These are phyloP conservation scores for Populus pruinosa DNA, from an alignment of 345 rosid genomes.

Conservation along the genomic window DNA sequence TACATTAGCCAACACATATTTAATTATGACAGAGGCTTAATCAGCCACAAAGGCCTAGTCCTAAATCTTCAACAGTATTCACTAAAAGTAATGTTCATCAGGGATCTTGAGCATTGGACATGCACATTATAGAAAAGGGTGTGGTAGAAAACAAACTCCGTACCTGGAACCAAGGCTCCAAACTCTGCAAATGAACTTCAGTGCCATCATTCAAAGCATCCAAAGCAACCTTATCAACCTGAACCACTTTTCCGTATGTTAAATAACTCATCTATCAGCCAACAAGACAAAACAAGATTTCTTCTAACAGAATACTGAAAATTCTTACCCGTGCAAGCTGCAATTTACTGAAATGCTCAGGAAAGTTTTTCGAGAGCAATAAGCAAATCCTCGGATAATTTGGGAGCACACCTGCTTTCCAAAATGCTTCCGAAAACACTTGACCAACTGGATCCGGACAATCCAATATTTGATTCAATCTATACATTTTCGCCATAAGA, in stretches of 20 bases:
- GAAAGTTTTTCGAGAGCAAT: slow-evolving; percentile 88
- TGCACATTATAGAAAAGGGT: background rate
- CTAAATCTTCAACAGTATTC: background rate
- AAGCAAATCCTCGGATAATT: slow-evolving; percentile 80
- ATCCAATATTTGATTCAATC: slow-evolving; percentile 89
- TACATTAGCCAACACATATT: background rate
- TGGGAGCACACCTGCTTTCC: slow-evolving; percentile 94
- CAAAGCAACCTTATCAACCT: slow-evolving; percentile 88
- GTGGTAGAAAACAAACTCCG: background rate
- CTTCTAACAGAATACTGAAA: background rate
- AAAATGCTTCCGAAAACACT: slow-evolving; percentile 74
- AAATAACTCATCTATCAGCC: slow-evolving; percentile 3
- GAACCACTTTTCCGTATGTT: slow-evolving; percentile 18
- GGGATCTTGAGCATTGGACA: background rate
- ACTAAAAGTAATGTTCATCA: background rate
- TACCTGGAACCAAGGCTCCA: slow-evolving; percentile 99
- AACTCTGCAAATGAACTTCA: slow-evolving; percentile 84
- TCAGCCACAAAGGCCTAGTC: background rate
- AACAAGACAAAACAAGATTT: slow-evolving; percentile 8
- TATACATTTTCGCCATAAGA: slow-evolving; percentile 94
- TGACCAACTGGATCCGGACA: slow-evolving; percentile 78
- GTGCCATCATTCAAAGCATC: slow-evolving; percentile 85
- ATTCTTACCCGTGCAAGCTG: slow-evolving; percentile 91
- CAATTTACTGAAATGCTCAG: slow-evolving; percentile 88
- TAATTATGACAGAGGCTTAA: background rate